These are phyloP conservation scores for Sedum album DNA, from an alignment of 164 flowering plant species.

Conservation along the genomic window DNA sequence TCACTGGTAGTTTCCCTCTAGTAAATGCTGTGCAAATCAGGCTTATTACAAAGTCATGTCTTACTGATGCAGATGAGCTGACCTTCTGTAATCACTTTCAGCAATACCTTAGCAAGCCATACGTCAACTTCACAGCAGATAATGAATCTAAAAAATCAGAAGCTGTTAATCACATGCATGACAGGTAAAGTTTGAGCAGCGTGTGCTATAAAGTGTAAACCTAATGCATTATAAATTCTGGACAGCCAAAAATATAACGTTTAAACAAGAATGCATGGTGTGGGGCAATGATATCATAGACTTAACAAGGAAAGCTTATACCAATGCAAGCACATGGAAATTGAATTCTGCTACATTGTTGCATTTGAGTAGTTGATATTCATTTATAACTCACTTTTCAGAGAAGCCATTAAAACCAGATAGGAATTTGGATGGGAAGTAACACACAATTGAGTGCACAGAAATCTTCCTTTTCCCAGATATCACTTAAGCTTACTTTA, in stretches of 20 bases:
- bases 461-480: slow-evolving; percentile 15
- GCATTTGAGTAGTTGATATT: background rate
- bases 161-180: background rate
- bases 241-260: background rate
- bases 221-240: background rate
- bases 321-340: slow-evolving; percentile 2
- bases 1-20: background rate
- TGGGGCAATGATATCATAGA: background rate
- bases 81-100: background rate
- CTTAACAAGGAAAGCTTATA: background rate
- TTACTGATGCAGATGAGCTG: too few species aligned
- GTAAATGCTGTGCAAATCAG: background rate
- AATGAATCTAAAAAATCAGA: background rate
- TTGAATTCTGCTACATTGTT: background rate
- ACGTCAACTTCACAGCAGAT: background rate
- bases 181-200: background rate
- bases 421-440: slow-evolving; percentile 11
- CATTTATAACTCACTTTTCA: background rate
- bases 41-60: too few species aligned
- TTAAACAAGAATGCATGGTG: background rate
- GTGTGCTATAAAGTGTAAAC: background rate
- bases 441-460: slow-evolving; percentile 24
- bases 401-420: background rate
- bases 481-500: slow-evolving; percentile 22
- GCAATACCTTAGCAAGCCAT: background rate